These are phyloP conservation scores for Decorospora gaudefroyi DNA, from an alignment of 2,329 filamentous ascomycete species.

Conservation along the genomic window DNA sequence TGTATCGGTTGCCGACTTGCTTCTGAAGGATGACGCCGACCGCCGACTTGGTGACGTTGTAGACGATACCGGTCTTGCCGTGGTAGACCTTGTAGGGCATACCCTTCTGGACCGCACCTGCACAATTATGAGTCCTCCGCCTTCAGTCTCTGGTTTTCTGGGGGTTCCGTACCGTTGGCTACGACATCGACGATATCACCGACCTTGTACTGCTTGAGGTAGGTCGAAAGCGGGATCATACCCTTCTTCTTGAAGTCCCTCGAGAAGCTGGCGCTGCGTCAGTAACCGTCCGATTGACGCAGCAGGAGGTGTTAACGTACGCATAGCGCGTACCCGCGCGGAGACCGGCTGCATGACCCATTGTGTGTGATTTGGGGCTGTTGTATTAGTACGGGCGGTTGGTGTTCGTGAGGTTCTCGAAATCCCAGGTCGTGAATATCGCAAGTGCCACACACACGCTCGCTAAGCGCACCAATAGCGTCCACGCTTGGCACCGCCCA, in stretches of 20 bases:
- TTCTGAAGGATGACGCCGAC: conserved; percentile 97
- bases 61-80: conserved; percentile 91
- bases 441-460: conserved; percentile 7
- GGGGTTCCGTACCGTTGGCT: conserved; percentile 82
- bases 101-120: conserved; percentile 55
- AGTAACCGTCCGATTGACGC: conserved; percentile 21
- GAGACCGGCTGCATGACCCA: conserved; percentile 59
- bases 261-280: conserved; percentile 64
- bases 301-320: conserved; percentile 28
- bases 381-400: conserved; percentile 23
- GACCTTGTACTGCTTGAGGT: conserved; percentile 93
- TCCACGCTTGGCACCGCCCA: conserved; percentile 8
- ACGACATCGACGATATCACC: conserved; percentile 99
- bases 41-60: conserved; percentile 98
- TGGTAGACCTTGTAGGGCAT: conserved; percentile 99
- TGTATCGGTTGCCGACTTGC: conserved; percentile 98
- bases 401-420: conserved; percentile 11
- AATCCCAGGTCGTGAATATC: conserved; percentile 9
- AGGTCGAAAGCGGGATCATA: conserved; percentile 90
- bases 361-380: conserved; percentile 47
- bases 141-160: conserved; percentile 22
- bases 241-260: conserved; percentile 94
- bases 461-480: conserved; percentile 6
- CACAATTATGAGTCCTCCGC: conserved; percentile 26
- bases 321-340: conserved; percentile 52